A percentile compares a stretch with the other conserved stretches of the same genome.
Evolutionary conservation across 208 protist species (phyloP).

Genomic region (Porcisia hertigi): DNA sequence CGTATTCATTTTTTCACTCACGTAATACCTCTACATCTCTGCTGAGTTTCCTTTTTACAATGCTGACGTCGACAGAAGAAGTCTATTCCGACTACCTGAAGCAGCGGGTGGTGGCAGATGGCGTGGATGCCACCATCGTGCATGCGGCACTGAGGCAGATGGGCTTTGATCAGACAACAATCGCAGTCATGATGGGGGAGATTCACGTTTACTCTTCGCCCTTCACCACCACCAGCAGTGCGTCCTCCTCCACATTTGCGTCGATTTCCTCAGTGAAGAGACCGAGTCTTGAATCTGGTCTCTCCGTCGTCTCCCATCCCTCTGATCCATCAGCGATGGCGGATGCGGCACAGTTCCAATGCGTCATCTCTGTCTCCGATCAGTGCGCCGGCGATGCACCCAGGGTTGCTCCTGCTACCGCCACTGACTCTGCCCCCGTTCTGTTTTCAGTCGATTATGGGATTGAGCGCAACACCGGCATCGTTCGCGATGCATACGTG

Average conservation of each 20-base stretch:
- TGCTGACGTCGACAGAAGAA: conserved; percentile 51
- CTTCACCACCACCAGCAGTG: conserved; percentile 16
- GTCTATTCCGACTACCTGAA: conserved; percentile 61
- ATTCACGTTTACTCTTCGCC: background rate
- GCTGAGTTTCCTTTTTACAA: background rate
- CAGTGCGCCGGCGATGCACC: background rate
- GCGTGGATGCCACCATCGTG: conserved; percentile 55
- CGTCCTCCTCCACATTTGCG: conserved; percentile 1
- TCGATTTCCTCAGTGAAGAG: conserved; percentile 3
- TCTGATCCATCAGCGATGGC: conserved; percentile 16
- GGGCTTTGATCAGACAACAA: conserved; percentile 36
- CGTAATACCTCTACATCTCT: background rate
- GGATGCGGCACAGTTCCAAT: background rate
- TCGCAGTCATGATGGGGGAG: conserved; percentile 61
- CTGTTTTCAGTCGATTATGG: conserved; percentile 11
- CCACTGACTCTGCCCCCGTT: background rate
- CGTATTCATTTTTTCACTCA: background rate
- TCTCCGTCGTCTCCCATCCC: background rate
- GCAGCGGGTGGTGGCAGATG: conserved; percentile 18
- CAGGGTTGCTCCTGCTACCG: background rate
- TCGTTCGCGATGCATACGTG: background rate
- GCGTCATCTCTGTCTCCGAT: background rate
- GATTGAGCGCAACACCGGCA: background rate
- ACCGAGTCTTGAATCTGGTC: background rate
- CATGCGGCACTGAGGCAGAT: conserved; percentile 47